These are phyloP conservation scores for Tulasnella sp. DNA, from an alignment of 768 basidiomycete genomes.

Conservation along the genomic window DNA sequence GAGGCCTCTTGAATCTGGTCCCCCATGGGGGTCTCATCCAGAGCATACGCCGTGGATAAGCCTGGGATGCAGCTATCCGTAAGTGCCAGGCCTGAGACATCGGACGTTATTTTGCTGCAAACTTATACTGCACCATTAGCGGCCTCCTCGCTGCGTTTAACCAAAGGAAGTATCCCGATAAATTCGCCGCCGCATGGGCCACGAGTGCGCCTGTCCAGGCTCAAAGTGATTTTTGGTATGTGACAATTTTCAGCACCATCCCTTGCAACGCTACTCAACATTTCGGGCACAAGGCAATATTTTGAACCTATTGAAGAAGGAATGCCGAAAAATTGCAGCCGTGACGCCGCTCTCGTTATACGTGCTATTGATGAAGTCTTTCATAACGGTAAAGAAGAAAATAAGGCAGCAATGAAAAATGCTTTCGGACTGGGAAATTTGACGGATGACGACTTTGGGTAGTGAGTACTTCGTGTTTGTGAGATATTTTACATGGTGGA, in stretches of 20 bases:
- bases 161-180: neutral
- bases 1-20: neutral
- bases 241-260: neutral
- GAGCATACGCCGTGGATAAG: neutral
- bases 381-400: neutral
- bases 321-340: constrained; percentile 17
- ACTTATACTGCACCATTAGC: neutral
- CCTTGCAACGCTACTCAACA: neutral
- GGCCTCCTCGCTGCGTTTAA: constrained; percentile 14
- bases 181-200: constrained; percentile 16
- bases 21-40: neutral
- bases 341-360: constrained; percentile 5
- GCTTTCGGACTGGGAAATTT: neutral
- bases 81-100: neutral
- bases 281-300: neutral
- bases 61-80: constrained; percentile 12
- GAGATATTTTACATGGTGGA: too few relatives aligned
- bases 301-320: constrained; percentile 15
- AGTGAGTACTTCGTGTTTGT: neutral
- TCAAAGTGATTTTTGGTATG: constrained; percentile 13
- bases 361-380: neutral
- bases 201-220: constrained; percentile 16
- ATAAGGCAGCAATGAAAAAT: neutral
- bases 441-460: neutral
- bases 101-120: neutral